phyloP scores from a whole-genome alignment of 1,139 yeast genomes.

The Kurtzmaniella natalensis region DNA sequence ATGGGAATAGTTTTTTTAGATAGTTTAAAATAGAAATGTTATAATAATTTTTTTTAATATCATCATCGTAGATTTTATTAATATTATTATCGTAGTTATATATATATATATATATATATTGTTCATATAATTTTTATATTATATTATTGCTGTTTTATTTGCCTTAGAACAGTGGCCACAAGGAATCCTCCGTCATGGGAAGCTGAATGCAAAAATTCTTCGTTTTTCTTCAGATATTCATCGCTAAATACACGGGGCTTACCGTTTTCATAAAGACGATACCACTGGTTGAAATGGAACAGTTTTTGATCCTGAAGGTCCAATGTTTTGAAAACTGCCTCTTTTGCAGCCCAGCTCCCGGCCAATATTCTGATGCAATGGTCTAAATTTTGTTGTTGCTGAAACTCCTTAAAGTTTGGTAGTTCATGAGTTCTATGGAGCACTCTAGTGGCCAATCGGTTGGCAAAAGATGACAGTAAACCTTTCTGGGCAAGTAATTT shows the following conservation, averaged over 20 bases:
- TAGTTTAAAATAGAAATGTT: too few species aligned
- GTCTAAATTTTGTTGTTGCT: constrained; percentile 13
- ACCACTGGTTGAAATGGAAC: constrained; percentile 64
- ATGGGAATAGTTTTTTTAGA: constrained; percentile 77
- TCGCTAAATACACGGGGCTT: constrained; percentile 37
- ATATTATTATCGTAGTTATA: not conserved
- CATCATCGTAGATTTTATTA: too few species aligned
- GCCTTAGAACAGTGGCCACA: constrained; percentile 49
- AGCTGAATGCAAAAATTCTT: constrained; percentile 50
- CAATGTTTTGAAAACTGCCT: constrained; percentile 66
- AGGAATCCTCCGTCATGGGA: constrained; percentile 64
- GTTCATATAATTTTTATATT: not conserved
- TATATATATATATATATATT: too few species aligned
- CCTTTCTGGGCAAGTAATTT: constrained; percentile 29
- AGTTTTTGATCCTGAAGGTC: constrained; percentile 41
- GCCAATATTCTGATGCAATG: constrained; percentile 40
- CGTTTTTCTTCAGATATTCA: constrained; percentile 27
- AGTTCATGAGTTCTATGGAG: constrained; percentile 48
- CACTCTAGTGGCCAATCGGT: constrained; percentile 44
- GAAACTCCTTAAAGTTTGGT: constrained; percentile 26
- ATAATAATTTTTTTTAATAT: too few species aligned
- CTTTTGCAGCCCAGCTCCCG: constrained; percentile 72
- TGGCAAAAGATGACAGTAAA: constrained; percentile 21
- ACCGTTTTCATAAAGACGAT: constrained; percentile 33
- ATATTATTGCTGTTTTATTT: constrained; percentile 11